Base-by-base conservation (phyloP, 2,329 filamentous ascomycete species). In the Didymella segeticola region DNA sequence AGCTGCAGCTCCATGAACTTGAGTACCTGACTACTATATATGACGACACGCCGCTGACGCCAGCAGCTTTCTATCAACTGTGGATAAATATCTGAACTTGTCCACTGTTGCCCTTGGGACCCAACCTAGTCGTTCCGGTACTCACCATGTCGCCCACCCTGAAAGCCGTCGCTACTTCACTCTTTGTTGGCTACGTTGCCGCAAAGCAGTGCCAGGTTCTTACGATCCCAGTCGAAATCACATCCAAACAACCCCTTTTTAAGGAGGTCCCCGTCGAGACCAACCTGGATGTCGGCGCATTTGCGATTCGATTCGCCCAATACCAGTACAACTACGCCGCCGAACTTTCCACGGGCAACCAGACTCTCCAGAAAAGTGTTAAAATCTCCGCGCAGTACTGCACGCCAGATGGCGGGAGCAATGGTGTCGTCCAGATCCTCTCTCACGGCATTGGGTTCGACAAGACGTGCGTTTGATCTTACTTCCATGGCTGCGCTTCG, bases 361-460 rank as follows among this genome's bases (percentile, higher is more conserved):
- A 75, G 23, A 82, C 79, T 0, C 71, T 86, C 14, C 67, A 74
- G 1, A 83, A 83, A 26, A 76, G 73, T 20, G 88, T 87, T 73
- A 69, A 82, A 4, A 82, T 89, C 41, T 82, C 79, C 4, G 81
- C 84, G 0, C 84, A 83, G 9, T 87, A 86, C 75, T 89, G 87
- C 71, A 73, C 78, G 47, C 86, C 86, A 0, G 77, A 82, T 53
- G 46, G 42, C 14, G 69, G 59, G 9, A 63, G 62, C 5, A 58
- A 60, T 8, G 78, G 10, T 68, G 77, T 45, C 37, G 66, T 64
- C 56, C 82, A 84, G 60, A 54, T 85, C 17, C 68, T 85, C 12
- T 80, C 79, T 1, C 82, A 84, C 62, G 82, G 83, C 23, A 78
- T 83, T 60, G 82, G 80, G 9, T 84, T 83, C 57, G 80, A 83